A percentile compares a stretch with the other conserved stretches of the same genome.
These are phyloP conservation scores for Penicillium lagena DNA, from an alignment of 495 filamentous ascomycete species.

Conservation along the genomic window DNA sequence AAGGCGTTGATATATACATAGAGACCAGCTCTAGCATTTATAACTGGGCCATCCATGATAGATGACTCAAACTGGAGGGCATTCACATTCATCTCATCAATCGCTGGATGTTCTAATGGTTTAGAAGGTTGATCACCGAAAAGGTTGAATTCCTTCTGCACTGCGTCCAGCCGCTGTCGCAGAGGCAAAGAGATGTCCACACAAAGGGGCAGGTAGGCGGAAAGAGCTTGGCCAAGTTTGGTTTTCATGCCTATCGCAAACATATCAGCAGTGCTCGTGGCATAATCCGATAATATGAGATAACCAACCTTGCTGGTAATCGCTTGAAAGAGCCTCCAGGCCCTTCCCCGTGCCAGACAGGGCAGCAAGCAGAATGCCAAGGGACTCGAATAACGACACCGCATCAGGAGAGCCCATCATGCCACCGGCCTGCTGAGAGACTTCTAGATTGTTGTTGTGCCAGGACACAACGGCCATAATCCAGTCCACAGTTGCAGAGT, in stretches of 20 bases:
- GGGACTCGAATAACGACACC: slow-evolving; percentile 36
- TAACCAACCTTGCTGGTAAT: slow-evolving; percentile 27
- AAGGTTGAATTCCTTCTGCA: slow-evolving; percentile 41
- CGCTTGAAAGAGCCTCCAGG: slow-evolving; percentile 28
- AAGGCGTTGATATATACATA: slow-evolving; percentile 88
- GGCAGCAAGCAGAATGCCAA: slow-evolving; percentile 38
- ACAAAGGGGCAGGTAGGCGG: slow-evolving; percentile 36
- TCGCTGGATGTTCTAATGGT: slow-evolving; percentile 27
- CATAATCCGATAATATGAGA: background rate
- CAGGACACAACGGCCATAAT: slow-evolving; percentile 32
- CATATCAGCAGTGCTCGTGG: slow-evolving; percentile 3
- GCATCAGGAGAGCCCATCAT: slow-evolving; percentile 35
- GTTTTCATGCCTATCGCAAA: slow-evolving; percentile 24
- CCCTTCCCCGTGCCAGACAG: slow-evolving; percentile 34
- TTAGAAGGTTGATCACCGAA: slow-evolving; percentile 33
- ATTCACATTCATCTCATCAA: slow-evolving; percentile 38
- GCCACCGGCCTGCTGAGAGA: slow-evolving; percentile 23
- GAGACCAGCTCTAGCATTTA: slow-evolving; percentile 80
- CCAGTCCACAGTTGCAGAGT: slow-evolving; percentile 31
- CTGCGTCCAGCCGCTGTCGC: slow-evolving; percentile 32
- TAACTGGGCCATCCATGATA: slow-evolving; percentile 58
- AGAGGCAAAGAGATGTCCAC: slow-evolving; percentile 34
- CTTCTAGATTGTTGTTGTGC: slow-evolving; percentile 22
- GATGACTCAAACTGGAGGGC: slow-evolving; percentile 44
- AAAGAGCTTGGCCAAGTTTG: slow-evolving; percentile 34